Conservation (phyloP, 345 rosid genomes). For the Gossypium bickii region DNA sequence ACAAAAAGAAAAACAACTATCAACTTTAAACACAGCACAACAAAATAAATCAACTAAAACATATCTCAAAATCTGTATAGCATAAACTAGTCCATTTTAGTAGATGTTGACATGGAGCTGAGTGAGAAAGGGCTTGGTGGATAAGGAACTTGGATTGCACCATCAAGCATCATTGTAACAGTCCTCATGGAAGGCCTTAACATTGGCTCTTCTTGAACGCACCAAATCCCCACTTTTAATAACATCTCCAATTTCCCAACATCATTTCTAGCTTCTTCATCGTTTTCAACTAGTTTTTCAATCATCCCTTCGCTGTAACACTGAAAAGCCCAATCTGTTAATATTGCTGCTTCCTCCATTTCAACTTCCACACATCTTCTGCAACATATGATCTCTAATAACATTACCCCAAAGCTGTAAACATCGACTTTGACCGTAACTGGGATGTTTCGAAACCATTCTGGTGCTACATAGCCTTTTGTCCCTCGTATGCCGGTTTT, state of each 20-base stretch:
- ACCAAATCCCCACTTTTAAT: slow-evolving; percentile 15
- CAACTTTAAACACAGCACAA: too few relatives aligned
- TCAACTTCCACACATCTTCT: slow-evolving; percentile 9
- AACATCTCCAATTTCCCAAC: slow-evolving; percentile 7
- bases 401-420: slow-evolving; percentile 33
- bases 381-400: slow-evolving; percentile 27
- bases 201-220: slow-evolving; percentile 10
- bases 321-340: slow-evolving; percentile 18
- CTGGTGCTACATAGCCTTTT: slow-evolving; percentile 49
- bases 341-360: slow-evolving; percentile 15
- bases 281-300: slow-evolving; percentile 9
- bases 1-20: too few relatives aligned
- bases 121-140: slow-evolving; percentile 17
- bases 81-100: neutral
- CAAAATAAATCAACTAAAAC: too few relatives aligned
- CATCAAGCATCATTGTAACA: slow-evolving; percentile 21
- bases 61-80: too few relatives aligned
- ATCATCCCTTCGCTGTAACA: slow-evolving; percentile 6
- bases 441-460: slow-evolving; percentile 32
- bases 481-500: slow-evolving; percentile 45
- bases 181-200: slow-evolving; percentile 18
- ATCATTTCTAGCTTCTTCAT: slow-evolving; percentile 14
- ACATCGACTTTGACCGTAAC: slow-evolving; percentile 33
- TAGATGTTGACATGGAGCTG: neutral
- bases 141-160: slow-evolving; percentile 2